phyloP scores from a whole-genome alignment of 345 rosid genomes.

The Triadica sebifera region DNA sequence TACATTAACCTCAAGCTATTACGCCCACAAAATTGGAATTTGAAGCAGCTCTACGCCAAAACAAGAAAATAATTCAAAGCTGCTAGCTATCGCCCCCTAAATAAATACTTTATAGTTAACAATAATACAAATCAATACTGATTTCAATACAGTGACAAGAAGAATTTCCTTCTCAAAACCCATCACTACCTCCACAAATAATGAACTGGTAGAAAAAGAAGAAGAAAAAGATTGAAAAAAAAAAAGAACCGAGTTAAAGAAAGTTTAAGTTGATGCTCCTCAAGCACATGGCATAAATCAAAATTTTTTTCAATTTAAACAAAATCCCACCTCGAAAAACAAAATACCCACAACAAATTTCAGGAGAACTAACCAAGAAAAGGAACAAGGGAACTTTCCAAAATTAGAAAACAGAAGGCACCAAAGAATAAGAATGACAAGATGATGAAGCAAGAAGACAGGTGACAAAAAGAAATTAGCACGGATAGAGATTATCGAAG shows the following conservation, averaged over 20 bases:
- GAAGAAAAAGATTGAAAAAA: neutral
- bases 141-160: neutral
- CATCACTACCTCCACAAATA: constrained; percentile 7
- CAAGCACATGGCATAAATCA: neutral
- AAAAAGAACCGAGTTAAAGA: neutral
- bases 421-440: neutral
- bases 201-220: neutral
- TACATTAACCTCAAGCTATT: constrained; percentile 19
- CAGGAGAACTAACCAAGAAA: constrained; percentile 1
- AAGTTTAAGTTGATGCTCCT: neutral
- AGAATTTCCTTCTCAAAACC: constrained; percentile 4
- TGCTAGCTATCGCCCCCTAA: constrained; percentile 2
- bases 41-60: constrained; percentile 14
- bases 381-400: neutral
- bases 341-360: constrained; percentile 12
- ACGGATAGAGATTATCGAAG: neutral
- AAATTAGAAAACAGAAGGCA: neutral
- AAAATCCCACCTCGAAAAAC: constrained; percentile 10
- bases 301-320: neutral
- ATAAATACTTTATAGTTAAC: constrained; percentile 13
- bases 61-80: neutral
- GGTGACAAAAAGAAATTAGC: neutral
- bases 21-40: constrained; percentile 13
- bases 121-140: constrained; percentile 8
- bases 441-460: neutral